Percentiles rank a stretch among this genome's conserved stretches.
These are phyloP conservation scores for Cyclotella cryptica DNA, from an alignment of 108 stramenopile genomes.

Conservation along the genomic window DNA sequence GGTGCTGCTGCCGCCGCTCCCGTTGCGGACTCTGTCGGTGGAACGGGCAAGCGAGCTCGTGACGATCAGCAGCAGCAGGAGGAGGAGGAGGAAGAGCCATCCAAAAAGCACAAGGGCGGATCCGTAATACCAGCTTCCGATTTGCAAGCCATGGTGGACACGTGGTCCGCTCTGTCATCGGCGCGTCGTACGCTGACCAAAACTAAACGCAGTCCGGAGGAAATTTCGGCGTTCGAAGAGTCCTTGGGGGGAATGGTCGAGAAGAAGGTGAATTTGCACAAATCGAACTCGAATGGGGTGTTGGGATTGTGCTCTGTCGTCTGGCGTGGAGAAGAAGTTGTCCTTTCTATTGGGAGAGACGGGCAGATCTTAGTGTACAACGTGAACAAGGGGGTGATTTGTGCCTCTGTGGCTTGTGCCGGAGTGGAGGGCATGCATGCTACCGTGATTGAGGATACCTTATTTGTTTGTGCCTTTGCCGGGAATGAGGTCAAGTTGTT, in stretches of 20 bases:
- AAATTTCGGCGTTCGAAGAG: conserved; percentile 24
- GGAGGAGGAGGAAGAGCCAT: neutral
- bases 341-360: conserved; percentile 79
- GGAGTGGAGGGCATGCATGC: conserved; percentile 20
- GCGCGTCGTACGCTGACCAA: conserved; percentile 24
- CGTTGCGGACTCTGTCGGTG: neutral
- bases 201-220: conserved; percentile 25
- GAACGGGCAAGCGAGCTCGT: neutral
- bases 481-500: conserved; percentile 3
- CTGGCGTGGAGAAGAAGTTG: conserved; percentile 12
- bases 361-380: conserved; percentile 77
- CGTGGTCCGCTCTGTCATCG: neutral
- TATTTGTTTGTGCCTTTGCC: neutral
- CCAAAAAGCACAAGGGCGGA: conserved; percentile 4
- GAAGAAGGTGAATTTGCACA: conserved; percentile 59
- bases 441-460: neutral
- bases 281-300: conserved; percentile 48
- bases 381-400: conserved; percentile 48
- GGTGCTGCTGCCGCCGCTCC: conserved; percentile 13
- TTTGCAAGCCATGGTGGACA: conserved; percentile 21
- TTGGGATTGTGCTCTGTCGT: neutral
- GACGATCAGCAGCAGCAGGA: conserved; percentile 16
- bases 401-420: conserved; percentile 42
- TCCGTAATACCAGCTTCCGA: conserved; percentile 12
- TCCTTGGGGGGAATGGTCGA: conserved; percentile 26